These are phyloP conservation scores for Vitellaria paradoxa DNA, from an alignment of 179 eudicot genomes.

Conservation along the genomic window DNA sequence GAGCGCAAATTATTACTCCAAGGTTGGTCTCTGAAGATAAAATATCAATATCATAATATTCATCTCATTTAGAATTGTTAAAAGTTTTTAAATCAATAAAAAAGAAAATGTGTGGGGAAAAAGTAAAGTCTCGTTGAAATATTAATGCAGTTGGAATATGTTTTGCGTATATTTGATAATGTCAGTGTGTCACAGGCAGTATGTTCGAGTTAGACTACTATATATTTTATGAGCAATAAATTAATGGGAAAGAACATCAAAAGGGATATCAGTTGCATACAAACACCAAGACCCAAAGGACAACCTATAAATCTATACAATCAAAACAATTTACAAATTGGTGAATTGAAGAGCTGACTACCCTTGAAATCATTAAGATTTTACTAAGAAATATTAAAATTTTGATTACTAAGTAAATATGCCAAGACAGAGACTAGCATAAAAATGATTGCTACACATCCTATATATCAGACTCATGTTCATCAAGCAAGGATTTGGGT, in stretches of 20 bases:
- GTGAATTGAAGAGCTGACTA: background rate
- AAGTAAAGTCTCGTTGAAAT: background rate
- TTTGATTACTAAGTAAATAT: no score
- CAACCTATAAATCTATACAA: background rate
- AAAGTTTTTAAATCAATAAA: no score
- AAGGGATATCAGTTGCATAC: background rate
- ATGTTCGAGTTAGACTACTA: no score
- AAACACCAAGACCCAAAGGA: background rate
- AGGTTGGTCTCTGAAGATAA: constrained; percentile 10
- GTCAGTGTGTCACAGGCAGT: no score
- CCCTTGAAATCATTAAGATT: background rate
- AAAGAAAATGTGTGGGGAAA: background rate
- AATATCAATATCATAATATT: no score
- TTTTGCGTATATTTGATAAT: no score
- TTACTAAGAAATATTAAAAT: background rate
- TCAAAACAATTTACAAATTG: background rate
- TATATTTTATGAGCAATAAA: no score
- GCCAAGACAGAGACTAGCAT: background rate
- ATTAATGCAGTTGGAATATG: background rate
- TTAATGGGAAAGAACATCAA: background rate
- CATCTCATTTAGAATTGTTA: no score
- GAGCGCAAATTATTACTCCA: background rate
- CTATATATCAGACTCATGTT: no score
- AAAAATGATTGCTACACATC: background rate
- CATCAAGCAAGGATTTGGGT: background rate